Conservation (phyloP, 2,329 filamentous ascomycete genomes). For the Hypoxylon sp. region DNA sequence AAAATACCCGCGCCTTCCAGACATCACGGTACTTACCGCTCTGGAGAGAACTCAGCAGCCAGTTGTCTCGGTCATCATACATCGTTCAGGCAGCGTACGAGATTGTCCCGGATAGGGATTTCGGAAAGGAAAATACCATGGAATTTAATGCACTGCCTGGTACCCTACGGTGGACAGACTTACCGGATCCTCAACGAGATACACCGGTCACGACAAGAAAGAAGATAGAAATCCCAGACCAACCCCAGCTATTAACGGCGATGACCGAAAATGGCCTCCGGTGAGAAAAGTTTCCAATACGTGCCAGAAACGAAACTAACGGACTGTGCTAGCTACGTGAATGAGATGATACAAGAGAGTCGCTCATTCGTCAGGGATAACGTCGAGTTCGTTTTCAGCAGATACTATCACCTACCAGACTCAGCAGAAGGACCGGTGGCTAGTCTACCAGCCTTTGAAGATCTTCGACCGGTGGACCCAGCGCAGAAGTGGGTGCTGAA, state of each 20-base stretch:
- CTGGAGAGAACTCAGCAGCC: conserved; percentile 70
- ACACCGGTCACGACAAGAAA: conserved; percentile 68
- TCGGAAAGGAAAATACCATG: conserved; percentile 57
- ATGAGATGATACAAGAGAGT: conserved; percentile 68
- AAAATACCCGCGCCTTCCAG: conserved; percentile 54
- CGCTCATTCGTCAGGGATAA: conserved; percentile 69
- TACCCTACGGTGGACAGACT: conserved; percentile 70
- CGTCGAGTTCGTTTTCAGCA: conserved; percentile 67
- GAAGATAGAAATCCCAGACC: conserved; percentile 69
- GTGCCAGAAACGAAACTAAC: neutral
- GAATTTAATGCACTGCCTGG: conserved; percentile 63
- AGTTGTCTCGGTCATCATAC: conserved; percentile 70
- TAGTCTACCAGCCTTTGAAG: conserved; percentile 63
- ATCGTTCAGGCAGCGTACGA: conserved; percentile 70
- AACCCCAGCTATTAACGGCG: conserved; percentile 63
- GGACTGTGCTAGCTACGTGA: conserved; percentile 62
- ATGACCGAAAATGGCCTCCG: conserved; percentile 67
- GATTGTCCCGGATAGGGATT: conserved; percentile 63
- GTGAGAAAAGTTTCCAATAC: conserved; percentile 57
- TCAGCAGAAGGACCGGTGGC: conserved; percentile 48
- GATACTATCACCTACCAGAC: conserved; percentile 61
- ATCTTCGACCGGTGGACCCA: conserved; percentile 64
- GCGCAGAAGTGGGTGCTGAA: conserved; percentile 69
- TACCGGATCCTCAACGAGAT: conserved; percentile 69
- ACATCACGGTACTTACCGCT: conserved; percentile 33